These are phyloP conservation scores for Lasiodiplodia citricola DNA, from an alignment of 2,329 filamentous ascomycete species.

Conservation along the genomic window DNA sequence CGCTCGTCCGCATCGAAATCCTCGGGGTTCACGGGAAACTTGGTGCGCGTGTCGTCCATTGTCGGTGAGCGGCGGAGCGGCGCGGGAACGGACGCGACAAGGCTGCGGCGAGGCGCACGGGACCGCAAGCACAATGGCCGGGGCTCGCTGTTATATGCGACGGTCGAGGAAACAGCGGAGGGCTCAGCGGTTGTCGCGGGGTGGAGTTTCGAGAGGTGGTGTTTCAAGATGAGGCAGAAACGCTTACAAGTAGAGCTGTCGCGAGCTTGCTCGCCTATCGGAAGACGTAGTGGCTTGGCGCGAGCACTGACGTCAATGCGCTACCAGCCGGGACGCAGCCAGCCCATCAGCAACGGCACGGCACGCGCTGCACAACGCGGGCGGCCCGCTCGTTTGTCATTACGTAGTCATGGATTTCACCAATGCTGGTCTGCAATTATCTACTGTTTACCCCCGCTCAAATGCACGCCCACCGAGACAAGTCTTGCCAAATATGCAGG, in stretches of 20 bases:
- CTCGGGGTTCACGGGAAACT: constrained; percentile 29
- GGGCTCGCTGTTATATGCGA: not conserved
- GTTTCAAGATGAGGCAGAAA: constrained; percentile 8
- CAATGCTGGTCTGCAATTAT: constrained; percentile 4
- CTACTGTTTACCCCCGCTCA: constrained; percentile 2
- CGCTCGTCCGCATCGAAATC: constrained; percentile 33
- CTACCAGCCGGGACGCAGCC: not conserved
- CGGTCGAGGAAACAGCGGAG: not conserved
- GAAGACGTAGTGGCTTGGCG: not conserved
- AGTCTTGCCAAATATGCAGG: not conserved
- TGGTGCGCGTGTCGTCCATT: not conserved
- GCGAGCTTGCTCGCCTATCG: not conserved
- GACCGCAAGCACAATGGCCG: constrained; percentile 1
- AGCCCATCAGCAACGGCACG: constrained; percentile 5
- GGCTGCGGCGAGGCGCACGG: not conserved
- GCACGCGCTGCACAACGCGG: not conserved
- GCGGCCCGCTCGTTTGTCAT: not conserved
- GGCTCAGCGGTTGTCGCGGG: not conserved
- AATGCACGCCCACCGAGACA: not conserved
- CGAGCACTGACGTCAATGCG: not conserved
- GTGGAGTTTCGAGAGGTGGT: not conserved
- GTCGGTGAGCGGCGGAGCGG: not conserved
- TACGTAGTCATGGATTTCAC: constrained; percentile 11
- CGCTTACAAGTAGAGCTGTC: not conserved
- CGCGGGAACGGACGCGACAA: not conserved